Evolutionary conservation across 2,329 filamentous ascomycete genomes (phyloP), one percentile per base, ranked within the genome.

Genomic region (Phaeoacremonium minimum): DNA sequence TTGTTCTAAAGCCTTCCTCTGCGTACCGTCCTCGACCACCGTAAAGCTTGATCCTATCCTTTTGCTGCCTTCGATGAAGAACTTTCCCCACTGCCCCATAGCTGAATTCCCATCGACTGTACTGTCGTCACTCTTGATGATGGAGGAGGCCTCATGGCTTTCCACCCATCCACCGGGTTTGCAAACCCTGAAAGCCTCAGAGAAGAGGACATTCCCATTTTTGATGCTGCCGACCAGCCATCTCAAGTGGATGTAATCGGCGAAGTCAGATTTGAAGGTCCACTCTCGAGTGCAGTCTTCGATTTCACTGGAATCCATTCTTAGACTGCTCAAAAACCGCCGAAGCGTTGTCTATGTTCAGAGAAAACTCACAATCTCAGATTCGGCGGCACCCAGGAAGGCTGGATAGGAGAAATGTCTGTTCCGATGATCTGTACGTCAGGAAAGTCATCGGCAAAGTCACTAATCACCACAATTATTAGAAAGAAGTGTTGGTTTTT

Each of bases 201-300:
- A 56, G 42, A 78, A 63, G 11, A 78, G 49, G 18, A 64, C 61
- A 28, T 64, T 60, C 51, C 74, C 79, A 41, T 77, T 74, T 5
- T 61, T 53, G 42, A 79, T 66, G 40, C 67, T 66, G 30, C 77
- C 76, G 4, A 66, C 55, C 45, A 80, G 58, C 43, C 73, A 62
- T 33, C 71, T 68, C 5, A 71, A 70, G 51, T 80, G 77, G 41
- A 82, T 69, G 47, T 69, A 78, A 55, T 83, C 77, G 47, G 78
- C 75, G 15, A 43, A 41, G 38, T 44, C 63, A 44, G 42, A 69
- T 43, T 38, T 15, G 50, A 60, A 76, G 56, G 60, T 77, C 63
- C 64, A 69, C 0, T 61, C 59, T 6, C 50, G 64, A 41, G 75
- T 75, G 32, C 75, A 73, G 49, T 85, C 78, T 48, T 84, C 80